Evolutionary conservation across 2,329 filamentous ascomycete genomes (phyloP), one percentile per base, ranked within the genome.

Genomic region (Helminthosporium solani): DNA sequence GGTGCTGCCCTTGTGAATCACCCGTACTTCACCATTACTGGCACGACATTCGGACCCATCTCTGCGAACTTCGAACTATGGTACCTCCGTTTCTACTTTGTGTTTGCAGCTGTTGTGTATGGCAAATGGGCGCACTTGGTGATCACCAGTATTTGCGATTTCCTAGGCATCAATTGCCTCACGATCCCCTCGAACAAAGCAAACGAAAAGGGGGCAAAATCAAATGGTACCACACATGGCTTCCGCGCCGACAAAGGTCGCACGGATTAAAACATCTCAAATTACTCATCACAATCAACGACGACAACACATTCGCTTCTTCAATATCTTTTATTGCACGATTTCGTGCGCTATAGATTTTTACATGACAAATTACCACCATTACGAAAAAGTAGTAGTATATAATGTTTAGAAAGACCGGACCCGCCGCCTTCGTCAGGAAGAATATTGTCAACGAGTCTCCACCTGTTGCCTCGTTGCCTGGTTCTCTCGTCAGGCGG

Each of bases 121-220:
- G 91, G 88, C 70, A 83, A 87, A 57, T 99, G 94, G 94, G 94
- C 94, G 0, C 86, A 87, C 61, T 77, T 96, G 33, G 91, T 97
- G 38, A 90, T 96, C 62, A 87, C 85, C 52, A 88, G 87, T 66
- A 97, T 99, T 61, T 97, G 94, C 74, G 80, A 85, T 44, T 97
- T 88, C 72, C 76, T 99, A 19, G 90, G 89, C 52, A 99, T 99
- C 76, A 94, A 92, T 65, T 96, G 92, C 63, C 75, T 99, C 56
- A 97, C 91, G 1, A 96, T 99, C 50, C 73, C 75, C 3, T 53
- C 58, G 21, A 50, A 51, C 40, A 44, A 54, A 27, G 52, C 53
- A 2, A 54, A 45, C 18, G 65, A 69, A 36, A 66, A 65, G 49
- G 58, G 49, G 6, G 40, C 54, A 8, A 56, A 50, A 41, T 42